Base-by-base conservation (phyloP, 1,284 basidiomycete species). In the Heterobasidion occidentale region DNA sequence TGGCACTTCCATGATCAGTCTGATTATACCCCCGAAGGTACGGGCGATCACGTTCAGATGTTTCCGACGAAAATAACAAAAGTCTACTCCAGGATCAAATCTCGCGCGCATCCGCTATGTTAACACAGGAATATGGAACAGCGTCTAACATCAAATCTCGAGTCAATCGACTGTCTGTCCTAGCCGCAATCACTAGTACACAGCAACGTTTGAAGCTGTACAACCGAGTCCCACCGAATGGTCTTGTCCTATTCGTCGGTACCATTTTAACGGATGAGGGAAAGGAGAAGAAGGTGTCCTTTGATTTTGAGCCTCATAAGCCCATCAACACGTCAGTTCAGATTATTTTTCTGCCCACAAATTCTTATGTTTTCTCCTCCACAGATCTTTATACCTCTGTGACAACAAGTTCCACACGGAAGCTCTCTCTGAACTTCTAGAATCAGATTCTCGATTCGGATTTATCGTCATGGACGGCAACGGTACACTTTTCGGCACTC, bases 401-500 rank as follows among this genome's bases (percentile, higher is more conserved):
- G 97, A 99, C 80, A 98, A 97, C 80, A 97, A 98, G 72, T 99
- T 99, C 79, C 96, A 98, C 77, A 98, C 97, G 4, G 97, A 98
- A 69, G 94, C 95, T 0, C 83, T 99, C 38, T 91, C 92, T 52
- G 97, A 99, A 70, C 84, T 99, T 53, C 83, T 99, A 63, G 97
- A 99, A 75, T 94, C 92, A 36, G 97, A 99, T 72, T 92, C 94
- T 63, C 92, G 93, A 68, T 99, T 98, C 70, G 97, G 95, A 36
- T 99, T 99, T 79, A 98, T 99, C 72, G 90, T 99, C 70, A 99
- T 99, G 97, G 95, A 96, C 70, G 95, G 94, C 75, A 96, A 95
- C 71, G 94, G 94, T 42, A 91, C 93, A 19, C 87, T 99, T 48
- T 99, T 98, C 64, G 97, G 97, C 61, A 94, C 92, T 3, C 84